Conservation (phyloP, 164 flowering plant species). For the Taxillus chinensis region DNA sequence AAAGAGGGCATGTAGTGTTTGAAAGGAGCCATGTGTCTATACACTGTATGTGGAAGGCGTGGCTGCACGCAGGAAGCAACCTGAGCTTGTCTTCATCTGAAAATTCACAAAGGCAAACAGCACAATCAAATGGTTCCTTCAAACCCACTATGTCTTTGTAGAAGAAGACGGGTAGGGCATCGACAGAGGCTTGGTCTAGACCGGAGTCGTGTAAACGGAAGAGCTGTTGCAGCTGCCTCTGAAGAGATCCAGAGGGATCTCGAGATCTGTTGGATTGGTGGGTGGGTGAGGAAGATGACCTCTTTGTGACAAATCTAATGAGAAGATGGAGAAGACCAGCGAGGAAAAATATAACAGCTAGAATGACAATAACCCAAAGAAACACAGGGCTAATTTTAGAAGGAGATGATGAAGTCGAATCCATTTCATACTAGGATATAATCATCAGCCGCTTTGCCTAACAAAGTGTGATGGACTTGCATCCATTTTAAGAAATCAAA, state of each 20-base stretch:
- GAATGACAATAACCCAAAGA: conserved; percentile 41
- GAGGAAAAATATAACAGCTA: conserved; percentile 55
- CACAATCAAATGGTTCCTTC: conserved; percentile 83
- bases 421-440: conserved; percentile 11
- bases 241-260: conserved; percentile 38
- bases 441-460: neutral
- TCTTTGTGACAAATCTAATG: conserved; percentile 41
- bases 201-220: conserved; percentile 81
- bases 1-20: conserved; percentile 80
- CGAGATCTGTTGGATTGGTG: conserved; percentile 39
- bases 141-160: conserved; percentile 59
- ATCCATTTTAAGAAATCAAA: too few relatives aligned
- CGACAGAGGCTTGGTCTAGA: conserved; percentile 72
- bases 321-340: conserved; percentile 64
- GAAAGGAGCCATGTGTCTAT: conserved; percentile 89
- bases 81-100: conserved; percentile 53
- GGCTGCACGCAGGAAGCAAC: conserved; percentile 67
- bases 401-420: conserved; percentile 17
- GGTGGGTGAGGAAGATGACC: conserved; percentile 36
- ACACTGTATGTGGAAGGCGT: conserved; percentile 73
- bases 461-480: too few relatives aligned
- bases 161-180: conserved; percentile 65
- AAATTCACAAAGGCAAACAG: conserved; percentile 78
- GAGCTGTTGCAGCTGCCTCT: conserved; percentile 80
- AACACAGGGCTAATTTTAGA: conserved; percentile 48